Conservation (phyloP, 2,329 filamentous ascomycete species). For the Neopestalotiopsis sp. region DNA sequence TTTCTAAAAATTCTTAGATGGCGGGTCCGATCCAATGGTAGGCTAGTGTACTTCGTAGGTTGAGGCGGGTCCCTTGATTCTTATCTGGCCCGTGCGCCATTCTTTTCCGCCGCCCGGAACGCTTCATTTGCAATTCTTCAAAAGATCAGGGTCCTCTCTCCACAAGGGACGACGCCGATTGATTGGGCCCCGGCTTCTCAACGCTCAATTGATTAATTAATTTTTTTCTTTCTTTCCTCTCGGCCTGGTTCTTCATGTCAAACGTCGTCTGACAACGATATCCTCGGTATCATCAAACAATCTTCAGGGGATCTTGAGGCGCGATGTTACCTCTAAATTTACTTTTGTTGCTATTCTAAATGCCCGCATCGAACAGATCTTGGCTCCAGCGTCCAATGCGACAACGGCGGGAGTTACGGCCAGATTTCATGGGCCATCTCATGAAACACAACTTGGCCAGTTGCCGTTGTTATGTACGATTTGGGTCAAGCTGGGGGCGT, state of each 20-base stretch:
- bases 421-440: not conserved
- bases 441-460: not conserved
- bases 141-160: conserved; percentile 8
- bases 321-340: not conserved
- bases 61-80: not conserved
- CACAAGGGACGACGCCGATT: not conserved
- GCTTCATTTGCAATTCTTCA: conserved; percentile 1
- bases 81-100: not conserved
- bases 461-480: too few relatives aligned
- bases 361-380: not conserved
- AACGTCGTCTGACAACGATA: conserved; percentile 10
- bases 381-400: not conserved
- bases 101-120: not conserved
- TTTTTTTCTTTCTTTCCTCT: not conserved
- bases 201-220: not conserved
- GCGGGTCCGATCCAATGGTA: conserved; percentile 3
- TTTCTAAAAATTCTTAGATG: conserved; percentile 9
- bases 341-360: conserved; percentile 2
- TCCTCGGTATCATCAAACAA: conserved; percentile 7
- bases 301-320: not conserved
- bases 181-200: not conserved
- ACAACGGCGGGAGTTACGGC: not conserved
- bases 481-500: too few relatives aligned
- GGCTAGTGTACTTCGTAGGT: not conserved
- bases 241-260: not conserved